Percentiles rank a stretch among this genome's conserved stretches.
Evolutionary conservation across 1,284 basidiomycete genomes (phyloP).

Genomic region (Melampsora larici-populina): DNA sequence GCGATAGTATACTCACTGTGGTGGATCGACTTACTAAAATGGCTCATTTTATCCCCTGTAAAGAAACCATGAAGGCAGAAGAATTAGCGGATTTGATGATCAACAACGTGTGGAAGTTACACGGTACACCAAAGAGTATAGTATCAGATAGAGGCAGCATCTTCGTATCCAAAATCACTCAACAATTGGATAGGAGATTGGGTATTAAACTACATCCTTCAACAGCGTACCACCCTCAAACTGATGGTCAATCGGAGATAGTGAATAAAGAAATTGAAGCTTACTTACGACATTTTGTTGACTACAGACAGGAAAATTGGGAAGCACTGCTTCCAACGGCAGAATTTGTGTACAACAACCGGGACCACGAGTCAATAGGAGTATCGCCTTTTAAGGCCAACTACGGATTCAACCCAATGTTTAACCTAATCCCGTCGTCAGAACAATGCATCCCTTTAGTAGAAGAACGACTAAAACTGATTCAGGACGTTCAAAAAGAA

Average conservation of each 20-base stretch:
- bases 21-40: neutral
- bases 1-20: neutral
- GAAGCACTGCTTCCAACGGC: neutral
- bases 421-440: neutral
- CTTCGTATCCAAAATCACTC: neutral
- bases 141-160: neutral
- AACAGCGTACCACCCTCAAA: no score
- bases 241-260: no score
- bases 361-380: neutral
- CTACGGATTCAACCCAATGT: neutral
- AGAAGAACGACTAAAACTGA: neutral
- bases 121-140: no score
- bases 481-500: no score
- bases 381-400: neutral
- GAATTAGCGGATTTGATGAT: no score
- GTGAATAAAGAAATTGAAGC: no score
- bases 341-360: neutral
- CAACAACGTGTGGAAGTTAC: no score
- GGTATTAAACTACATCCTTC: neutral
- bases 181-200: neutral
- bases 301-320: no score
- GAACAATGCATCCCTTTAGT: neutral
- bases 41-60: neutral
- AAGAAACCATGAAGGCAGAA: no score
- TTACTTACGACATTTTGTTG: no score